phyloP scores from a whole-genome alignment of 768 basidiomycete species.

The Boletus edulis region DNA sequence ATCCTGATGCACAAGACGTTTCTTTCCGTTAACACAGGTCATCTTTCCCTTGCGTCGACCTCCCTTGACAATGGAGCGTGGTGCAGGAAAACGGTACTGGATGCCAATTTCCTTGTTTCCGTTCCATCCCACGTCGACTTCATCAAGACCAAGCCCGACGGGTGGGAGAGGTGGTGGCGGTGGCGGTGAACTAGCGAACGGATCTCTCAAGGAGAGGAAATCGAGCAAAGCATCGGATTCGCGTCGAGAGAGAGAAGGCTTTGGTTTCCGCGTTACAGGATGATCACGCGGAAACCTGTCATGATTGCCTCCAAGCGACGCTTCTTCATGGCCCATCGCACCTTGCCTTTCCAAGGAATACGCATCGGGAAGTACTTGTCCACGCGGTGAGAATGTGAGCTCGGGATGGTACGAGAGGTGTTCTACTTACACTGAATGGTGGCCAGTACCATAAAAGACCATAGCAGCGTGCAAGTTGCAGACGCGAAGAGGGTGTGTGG shows the following conservation, averaged over 20 bases:
- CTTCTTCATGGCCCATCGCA: background rate
- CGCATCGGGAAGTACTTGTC: conserved; percentile 22
- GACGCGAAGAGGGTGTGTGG: conserved; percentile 12
- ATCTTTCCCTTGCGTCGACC: conserved; percentile 20
- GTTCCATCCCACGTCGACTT: conserved; percentile 27
- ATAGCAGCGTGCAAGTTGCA: conserved; percentile 21
- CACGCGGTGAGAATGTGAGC: background rate
- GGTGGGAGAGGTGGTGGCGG: conserved; percentile 32
- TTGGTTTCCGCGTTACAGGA: conserved; percentile 6
- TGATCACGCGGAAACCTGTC: background rate
- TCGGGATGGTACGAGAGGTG: background rate
- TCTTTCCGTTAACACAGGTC: conserved; percentile 14
- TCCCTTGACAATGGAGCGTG: conserved; percentile 28
- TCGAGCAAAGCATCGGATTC: conserved; percentile 29
- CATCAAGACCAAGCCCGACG: conserved; percentile 26
- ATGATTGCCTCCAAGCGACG: background rate
- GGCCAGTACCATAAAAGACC: conserved; percentile 20
- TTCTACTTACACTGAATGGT: conserved; percentile 24
- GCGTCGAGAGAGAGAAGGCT: conserved; percentile 20
- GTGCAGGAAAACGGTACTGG: conserved; percentile 34
- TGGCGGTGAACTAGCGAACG: conserved; percentile 33
- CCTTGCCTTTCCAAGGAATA: conserved; percentile 9
- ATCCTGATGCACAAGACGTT: conserved; percentile 24
- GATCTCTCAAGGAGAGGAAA: conserved; percentile 34
- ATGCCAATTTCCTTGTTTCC: conserved; percentile 22